Evolutionary conservation across 1,139 yeast species (phyloP).

Genomic region (Saccharomyces hybrid): DNA sequence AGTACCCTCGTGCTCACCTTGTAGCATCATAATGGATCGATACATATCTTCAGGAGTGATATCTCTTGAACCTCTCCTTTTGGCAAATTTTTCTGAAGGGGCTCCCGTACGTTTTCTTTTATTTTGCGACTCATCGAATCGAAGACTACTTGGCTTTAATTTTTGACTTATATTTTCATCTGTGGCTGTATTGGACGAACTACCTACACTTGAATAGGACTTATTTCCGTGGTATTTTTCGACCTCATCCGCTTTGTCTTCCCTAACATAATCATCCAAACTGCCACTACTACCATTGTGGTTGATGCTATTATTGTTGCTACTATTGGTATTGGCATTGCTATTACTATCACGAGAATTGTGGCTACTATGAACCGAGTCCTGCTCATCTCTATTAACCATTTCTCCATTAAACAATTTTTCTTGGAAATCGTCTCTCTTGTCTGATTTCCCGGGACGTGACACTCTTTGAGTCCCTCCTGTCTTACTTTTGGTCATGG

Average conservation of each 20-base stretch:
- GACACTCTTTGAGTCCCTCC: conserved; percentile 3
- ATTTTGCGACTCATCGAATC: conserved; percentile 2
- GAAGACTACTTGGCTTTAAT: conserved; percentile 2
- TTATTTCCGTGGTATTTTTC: neutral
- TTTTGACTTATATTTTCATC: conserved; percentile 2
- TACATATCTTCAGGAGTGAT: conserved; percentile 78
- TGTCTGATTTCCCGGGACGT: neutral
- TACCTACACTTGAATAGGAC: neutral
- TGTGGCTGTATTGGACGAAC: neutral
- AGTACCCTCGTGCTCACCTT: conserved; percentile 38
- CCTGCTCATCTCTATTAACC: conserved; percentile 29
- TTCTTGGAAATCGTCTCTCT: conserved; percentile 26
- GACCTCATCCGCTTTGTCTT: neutral
- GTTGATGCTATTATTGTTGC: neutral
- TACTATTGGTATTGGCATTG: neutral
- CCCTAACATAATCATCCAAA: neutral
- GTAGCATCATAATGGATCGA: conserved; percentile 73
- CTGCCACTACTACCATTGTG: neutral
- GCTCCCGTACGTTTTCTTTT: neutral
- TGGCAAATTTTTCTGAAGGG: conserved; percentile 21
- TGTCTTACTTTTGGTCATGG: conserved; percentile 31
- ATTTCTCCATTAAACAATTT: conserved; percentile 32
- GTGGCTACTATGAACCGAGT: conserved; percentile 5
- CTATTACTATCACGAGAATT: neutral
- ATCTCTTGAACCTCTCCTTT: conserved; percentile 38